These are phyloP conservation scores for Penicilliopsis zonata DNA, from an alignment of 495 filamentous ascomycete genomes.

Conservation along the genomic window DNA sequence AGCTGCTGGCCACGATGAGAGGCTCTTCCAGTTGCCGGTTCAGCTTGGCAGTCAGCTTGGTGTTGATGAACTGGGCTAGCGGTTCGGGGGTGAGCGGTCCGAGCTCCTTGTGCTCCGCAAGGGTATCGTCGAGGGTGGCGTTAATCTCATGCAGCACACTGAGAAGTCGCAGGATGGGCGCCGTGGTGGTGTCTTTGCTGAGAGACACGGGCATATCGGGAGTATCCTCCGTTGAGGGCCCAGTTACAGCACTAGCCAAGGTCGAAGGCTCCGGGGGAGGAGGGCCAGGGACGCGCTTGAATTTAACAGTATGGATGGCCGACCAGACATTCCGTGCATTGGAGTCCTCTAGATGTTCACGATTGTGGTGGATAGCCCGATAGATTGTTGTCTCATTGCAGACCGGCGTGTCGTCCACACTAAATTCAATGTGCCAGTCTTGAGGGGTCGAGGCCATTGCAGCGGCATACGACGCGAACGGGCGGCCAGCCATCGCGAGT, in stretches of 20 bases:
- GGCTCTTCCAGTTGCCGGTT: slow-evolving; percentile 96
- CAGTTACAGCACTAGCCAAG: slow-evolving; percentile 41
- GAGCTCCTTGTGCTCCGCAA: slow-evolving; percentile 70
- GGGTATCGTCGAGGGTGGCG: slow-evolving; percentile 88
- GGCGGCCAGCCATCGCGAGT: slow-evolving; percentile 30
- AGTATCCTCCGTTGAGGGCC: slow-evolving; percentile 28
- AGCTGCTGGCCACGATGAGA: slow-evolving; percentile 96
- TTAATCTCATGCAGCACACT: slow-evolving; percentile 91
- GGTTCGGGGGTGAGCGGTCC: slow-evolving; percentile 70
- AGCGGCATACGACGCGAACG: slow-evolving; percentile 65
- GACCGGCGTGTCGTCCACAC: slow-evolving; percentile 69
- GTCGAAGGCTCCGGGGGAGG: slow-evolving; percentile 67
- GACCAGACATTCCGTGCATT: slow-evolving; percentile 74
- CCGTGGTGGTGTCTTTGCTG: slow-evolving; percentile 67
- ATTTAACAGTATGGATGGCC: slow-evolving; percentile 81
- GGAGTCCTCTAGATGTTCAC: slow-evolving; percentile 52
- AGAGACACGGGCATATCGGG: slow-evolving; percentile 69
- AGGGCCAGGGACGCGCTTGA: slow-evolving; percentile 77
- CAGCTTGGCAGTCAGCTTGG: slow-evolving; percentile 96
- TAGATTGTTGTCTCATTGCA: slow-evolving; percentile 93
- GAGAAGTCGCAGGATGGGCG: slow-evolving; percentile 78
- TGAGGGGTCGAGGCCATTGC: slow-evolving; percentile 62
- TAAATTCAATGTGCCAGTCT: slow-evolving; percentile 98
- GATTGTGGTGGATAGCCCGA: slow-evolving; percentile 74
- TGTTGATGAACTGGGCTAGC: slow-evolving; percentile 93